Percentiles rank a stretch among this genome's conserved stretches.
These are phyloP conservation scores for Avena eriantha DNA, from an alignment of 176 grass and related monocot species.

Conservation along the genomic window DNA sequence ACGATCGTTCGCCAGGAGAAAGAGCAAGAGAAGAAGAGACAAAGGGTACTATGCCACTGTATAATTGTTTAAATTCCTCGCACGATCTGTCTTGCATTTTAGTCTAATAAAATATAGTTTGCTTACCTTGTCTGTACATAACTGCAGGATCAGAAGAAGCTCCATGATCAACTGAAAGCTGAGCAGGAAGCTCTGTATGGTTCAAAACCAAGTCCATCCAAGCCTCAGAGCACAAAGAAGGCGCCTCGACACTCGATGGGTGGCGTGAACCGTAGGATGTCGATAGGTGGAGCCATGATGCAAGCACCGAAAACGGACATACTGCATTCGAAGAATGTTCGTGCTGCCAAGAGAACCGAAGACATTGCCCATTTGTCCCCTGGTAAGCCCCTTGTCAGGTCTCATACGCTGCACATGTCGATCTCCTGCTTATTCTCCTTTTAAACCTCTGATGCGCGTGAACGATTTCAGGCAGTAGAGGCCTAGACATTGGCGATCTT, in stretches of 20 bases:
- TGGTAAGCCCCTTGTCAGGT: slow-evolving; percentile 48
- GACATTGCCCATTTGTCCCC: slow-evolving; percentile 65
- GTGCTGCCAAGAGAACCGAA: slow-evolving; percentile 65
- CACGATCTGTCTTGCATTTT: slow-evolving; percentile 5
- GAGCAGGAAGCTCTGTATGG: slow-evolving; percentile 88
- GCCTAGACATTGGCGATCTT: slow-evolving; percentile 57
- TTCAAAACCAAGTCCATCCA: slow-evolving; percentile 92
- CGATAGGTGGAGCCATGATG: slow-evolving; percentile 72
- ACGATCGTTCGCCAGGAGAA: slow-evolving; percentile 75
- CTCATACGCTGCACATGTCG: not conserved
- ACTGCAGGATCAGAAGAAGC: slow-evolving; percentile 89
- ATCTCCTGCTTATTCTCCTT: not conserved
- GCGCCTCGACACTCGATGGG: slow-evolving; percentile 52
- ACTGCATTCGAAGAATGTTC: slow-evolving; percentile 52
- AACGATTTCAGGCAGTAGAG: slow-evolving; percentile 59
- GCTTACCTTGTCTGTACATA: slow-evolving; percentile 20
- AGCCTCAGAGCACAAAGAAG: slow-evolving; percentile 79
- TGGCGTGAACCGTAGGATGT: slow-evolving; percentile 59
- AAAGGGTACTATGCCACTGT: slow-evolving; percentile 56
- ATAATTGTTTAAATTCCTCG: slow-evolving; percentile 1
- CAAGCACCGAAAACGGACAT: slow-evolving; percentile 60
- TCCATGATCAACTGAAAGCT: slow-evolving; percentile 76
- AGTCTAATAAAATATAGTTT: not conserved
- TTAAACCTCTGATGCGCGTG: slow-evolving; percentile 30
- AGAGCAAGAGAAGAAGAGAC: slow-evolving; percentile 78